A percentile compares a stretch with the other conserved stretches of the same genome.
These are phyloP conservation scores for Pseudogymnoascus sp. DNA, from an alignment of 2,329 filamentous ascomycete species.

Conservation along the genomic window DNA sequence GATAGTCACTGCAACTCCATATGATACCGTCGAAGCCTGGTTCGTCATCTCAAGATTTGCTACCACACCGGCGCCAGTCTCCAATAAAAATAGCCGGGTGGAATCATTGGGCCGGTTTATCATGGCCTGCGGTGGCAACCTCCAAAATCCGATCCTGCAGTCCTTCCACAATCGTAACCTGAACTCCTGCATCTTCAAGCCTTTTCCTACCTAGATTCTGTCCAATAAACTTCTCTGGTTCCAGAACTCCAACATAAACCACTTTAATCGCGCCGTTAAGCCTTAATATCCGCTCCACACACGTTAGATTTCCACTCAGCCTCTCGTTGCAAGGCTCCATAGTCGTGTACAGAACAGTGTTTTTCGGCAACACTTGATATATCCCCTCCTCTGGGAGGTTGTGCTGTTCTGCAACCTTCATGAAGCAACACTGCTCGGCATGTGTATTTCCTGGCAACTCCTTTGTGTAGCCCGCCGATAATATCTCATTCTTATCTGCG, in stretches of 20 bases:
- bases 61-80: background rate
- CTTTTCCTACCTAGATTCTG: constrained; percentile 67
- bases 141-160: constrained; percentile 72
- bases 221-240: constrained; percentile 84
- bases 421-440: constrained; percentile 85
- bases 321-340: constrained; percentile 78
- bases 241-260: constrained; percentile 80
- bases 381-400: constrained; percentile 47
- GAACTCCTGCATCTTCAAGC: constrained; percentile 64
- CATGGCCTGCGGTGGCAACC: constrained; percentile 78
- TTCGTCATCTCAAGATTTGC: constrained; percentile 13
- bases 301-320: constrained; percentile 66
- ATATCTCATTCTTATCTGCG: constrained; percentile 45
- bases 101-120: constrained; percentile 19
- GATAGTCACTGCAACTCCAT: background rate
- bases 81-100: background rate
- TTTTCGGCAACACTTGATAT: constrained; percentile 40
- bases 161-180: constrained; percentile 64
- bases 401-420: constrained; percentile 55
- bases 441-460: constrained; percentile 92
- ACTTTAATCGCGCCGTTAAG: constrained; percentile 50
- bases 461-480: constrained; percentile 81
- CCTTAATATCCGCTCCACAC: constrained; percentile 69
- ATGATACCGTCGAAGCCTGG: background rate
- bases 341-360: constrained; percentile 72